A percentile compares a stretch with the other conserved stretches of the same genome.
phyloP scores from a whole-genome alignment of 2,329 filamentous ascomycete genomes.

The Venturia nashicola region DNA sequence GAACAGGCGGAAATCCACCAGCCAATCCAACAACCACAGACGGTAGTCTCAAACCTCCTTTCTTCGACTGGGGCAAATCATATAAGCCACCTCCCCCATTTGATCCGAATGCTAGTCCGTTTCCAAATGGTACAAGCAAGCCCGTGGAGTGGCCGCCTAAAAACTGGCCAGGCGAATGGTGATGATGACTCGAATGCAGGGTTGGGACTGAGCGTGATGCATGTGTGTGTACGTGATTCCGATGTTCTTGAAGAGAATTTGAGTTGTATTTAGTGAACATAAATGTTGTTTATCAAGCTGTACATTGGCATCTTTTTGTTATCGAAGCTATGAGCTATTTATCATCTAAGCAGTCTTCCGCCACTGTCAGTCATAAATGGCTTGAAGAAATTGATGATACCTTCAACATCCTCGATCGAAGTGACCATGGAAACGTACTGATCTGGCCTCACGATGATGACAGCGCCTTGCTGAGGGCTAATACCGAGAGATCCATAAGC shows the following conservation, averaged over 20 bases:
- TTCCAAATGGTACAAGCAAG: background rate
- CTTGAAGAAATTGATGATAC: constrained; percentile 8
- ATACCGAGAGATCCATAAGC: constrained; percentile 48
- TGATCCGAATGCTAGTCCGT: background rate
- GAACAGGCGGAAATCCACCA: no score
- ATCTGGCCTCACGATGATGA: constrained; percentile 53
- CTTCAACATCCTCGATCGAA: constrained; percentile 20
- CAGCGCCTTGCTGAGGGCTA: constrained; percentile 40
- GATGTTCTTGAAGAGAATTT: no score
- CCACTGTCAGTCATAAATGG: background rate
- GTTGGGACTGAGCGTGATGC: background rate
- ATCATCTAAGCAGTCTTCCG: background rate
- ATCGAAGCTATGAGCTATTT: background rate
- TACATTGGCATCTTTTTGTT: background rate
- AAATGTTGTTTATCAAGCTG: background rate
- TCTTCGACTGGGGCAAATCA: no score
- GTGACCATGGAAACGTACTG: constrained; percentile 46
- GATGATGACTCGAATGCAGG: background rate
- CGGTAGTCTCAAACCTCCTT: no score
- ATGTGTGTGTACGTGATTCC: background rate
- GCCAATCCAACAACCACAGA: no score
- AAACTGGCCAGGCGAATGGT: background rate
- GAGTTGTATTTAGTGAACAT: no score
- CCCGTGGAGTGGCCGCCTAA: background rate
- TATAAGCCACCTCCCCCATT: no score